Evolutionary conservation across 345 rosid species (phyloP).

Genomic region (Durio zibethinus): DNA sequence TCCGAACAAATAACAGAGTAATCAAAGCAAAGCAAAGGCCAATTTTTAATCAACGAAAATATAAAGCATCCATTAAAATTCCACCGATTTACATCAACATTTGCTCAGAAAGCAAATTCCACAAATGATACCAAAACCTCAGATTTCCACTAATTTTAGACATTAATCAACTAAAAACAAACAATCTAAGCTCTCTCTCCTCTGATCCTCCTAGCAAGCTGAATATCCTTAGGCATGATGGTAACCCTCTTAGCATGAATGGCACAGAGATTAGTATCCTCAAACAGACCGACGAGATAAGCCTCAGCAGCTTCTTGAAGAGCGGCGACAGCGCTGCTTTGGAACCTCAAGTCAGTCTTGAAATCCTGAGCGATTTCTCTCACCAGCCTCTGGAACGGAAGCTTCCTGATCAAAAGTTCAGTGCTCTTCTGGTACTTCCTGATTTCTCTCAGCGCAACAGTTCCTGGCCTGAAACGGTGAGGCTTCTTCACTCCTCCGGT

Average conservation of each 20-base stretch:
- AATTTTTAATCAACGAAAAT: background rate
- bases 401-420: conserved; percentile 9
- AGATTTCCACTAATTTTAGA: background rate
- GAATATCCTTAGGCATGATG: conserved; percentile 11
- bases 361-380: background rate
- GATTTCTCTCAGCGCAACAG: background rate
- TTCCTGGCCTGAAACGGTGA: conserved; percentile 18
- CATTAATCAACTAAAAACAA: background rate
- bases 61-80: background rate
- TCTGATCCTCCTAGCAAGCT: conserved; percentile 15
- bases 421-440: conserved; percentile 8
- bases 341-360: conserved; percentile 10
- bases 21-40: background rate
- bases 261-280: background rate
- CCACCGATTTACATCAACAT: background rate
- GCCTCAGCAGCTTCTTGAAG: conserved; percentile 3
- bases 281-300: background rate
- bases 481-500: conserved; percentile 20
- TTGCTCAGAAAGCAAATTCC: background rate
- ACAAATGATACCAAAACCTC: background rate
- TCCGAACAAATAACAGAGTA: background rate
- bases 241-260: conserved; percentile 7
- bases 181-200: conserved; percentile 11
- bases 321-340: conserved; percentile 5
- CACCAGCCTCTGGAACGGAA: background rate